Base-by-base conservation (phyloP, 495 filamentous ascomycete species). In the Talaromyces nanjingensis region DNA sequence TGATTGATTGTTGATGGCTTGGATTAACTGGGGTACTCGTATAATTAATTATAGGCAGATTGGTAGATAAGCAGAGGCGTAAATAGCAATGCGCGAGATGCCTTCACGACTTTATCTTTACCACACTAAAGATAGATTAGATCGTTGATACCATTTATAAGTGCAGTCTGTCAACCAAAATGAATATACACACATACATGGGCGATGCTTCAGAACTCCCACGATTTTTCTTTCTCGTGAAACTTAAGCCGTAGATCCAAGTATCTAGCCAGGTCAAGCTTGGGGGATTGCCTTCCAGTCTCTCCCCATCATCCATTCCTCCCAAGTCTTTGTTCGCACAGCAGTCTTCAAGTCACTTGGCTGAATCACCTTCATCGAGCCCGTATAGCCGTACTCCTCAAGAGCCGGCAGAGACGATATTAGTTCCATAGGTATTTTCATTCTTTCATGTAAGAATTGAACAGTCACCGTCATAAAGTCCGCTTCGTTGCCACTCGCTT, bases 351-450 rank as follows among this genome's bases (percentile, higher is more conserved):
- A 65, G 57, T 78, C 67, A 47, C 18, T 6, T 1, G 78, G 74
- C 33, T 75, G 67, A 60, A 78, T 72, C 6, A 71, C 63, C 12
- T 70, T 58, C 39, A 79, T 34, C 0, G 73, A 74, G n/a, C 65
- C 77, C 64, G 69, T 72, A 49, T 80, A 81, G 6, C 74, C 75
- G 63, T 69, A 75, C 62, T 79, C 76, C 18, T 68, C 69, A 27
- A 78, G 62, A 39, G 71, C 77, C n/a, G 65, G 20, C 45, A 63
- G 68, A 6, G 66, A 75, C 62, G 70, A 65, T 8, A 81, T 65
- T 1, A 78, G 57, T 63, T 80, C 77, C 59, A 73, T 64, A 2
- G 73, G 72, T 8, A 75, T 60, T n/a, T 74, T 74, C 20, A 73
- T 68, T 31, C 66, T 66, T 53, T 71, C 63, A 64, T 72, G 63